phyloP scores from a whole-genome alignment of 202 grass and related monocot genomes.

The Musa balbisiana region DNA sequence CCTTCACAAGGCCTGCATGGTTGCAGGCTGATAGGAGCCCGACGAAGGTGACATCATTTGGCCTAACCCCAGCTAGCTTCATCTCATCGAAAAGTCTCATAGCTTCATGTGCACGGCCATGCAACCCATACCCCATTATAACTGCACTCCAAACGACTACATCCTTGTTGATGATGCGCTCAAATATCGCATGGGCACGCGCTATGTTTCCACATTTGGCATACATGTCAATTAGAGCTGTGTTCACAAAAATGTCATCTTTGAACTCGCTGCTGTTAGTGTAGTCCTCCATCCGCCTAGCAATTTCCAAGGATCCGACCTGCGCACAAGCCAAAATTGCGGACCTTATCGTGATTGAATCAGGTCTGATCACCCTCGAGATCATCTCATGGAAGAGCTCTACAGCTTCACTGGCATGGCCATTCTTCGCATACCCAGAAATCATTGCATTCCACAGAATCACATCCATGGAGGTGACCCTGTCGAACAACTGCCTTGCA shows the following conservation, averaged over 20 bases:
- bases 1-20: slow-evolving; percentile 21
- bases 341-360: slow-evolving; percentile 18
- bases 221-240: slow-evolving; percentile 25
- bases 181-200: slow-evolving; percentile 2
- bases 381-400: slow-evolving; percentile 19
- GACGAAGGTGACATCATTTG: slow-evolving; percentile 23
- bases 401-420: slow-evolving; percentile 13
- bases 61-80: slow-evolving; percentile 10
- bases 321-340: slow-evolving; percentile 27
- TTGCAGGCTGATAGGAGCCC: slow-evolving; percentile 25
- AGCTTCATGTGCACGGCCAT: slow-evolving; percentile 19
- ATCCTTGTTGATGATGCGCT: slow-evolving; percentile 8
- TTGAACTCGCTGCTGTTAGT: slow-evolving; percentile 5
- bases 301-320: slow-evolving; percentile 15
- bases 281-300: slow-evolving; percentile 13
- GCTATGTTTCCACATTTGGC: slow-evolving; percentile 26
- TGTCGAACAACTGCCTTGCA: slow-evolving; percentile 14
- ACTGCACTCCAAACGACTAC: slow-evolving; percentile 26
- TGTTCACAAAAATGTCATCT: slow-evolving; percentile 26
- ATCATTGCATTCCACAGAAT: slow-evolving; percentile 28
- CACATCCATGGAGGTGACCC: background rate
- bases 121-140: slow-evolving; percentile 22
- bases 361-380: slow-evolving; percentile 6
- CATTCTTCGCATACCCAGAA: slow-evolving; percentile 25
- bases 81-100: slow-evolving; percentile 21